Evolutionary conservation across 139 green algal species (phyloP).

Genomic region (Pseudopediastrum boryanum): DNA sequence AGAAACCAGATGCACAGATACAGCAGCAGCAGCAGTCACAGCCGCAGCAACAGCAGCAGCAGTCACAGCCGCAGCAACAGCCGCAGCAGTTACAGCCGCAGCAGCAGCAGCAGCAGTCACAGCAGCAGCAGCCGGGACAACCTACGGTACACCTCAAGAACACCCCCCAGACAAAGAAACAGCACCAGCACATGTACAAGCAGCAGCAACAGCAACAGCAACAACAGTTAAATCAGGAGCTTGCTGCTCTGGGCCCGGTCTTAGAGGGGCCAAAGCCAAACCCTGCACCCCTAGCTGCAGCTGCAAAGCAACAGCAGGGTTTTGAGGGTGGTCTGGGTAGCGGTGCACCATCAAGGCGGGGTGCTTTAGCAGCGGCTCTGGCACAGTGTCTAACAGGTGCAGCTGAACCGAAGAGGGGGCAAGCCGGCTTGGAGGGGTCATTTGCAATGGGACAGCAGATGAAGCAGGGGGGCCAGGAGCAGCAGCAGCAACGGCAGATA

Average conservation of each 20-base stretch:
- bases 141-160: not conserved
- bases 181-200: not conserved
- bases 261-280: no score
- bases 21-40: conserved; percentile 4
- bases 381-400: no score
- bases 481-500: not conserved
- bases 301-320: no score
- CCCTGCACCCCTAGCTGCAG: no score
- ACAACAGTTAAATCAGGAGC: no score
- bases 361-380: no score
- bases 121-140: not conserved
- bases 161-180: not conserved
- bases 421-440: no score
- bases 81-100: not conserved
- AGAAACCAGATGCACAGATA: not conserved
- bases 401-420: no score
- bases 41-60: not conserved
- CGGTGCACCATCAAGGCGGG: no score
- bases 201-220: not conserved
- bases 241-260: no score
- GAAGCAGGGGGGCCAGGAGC: not conserved
- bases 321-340: no score
- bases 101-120: conserved; percentile 9
- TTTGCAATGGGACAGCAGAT: no score
- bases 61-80: not conserved